phyloP scores from a whole-genome alignment of 2,329 filamentous ascomycete genomes.

The Neopestalotiopsis rosae region DNA sequence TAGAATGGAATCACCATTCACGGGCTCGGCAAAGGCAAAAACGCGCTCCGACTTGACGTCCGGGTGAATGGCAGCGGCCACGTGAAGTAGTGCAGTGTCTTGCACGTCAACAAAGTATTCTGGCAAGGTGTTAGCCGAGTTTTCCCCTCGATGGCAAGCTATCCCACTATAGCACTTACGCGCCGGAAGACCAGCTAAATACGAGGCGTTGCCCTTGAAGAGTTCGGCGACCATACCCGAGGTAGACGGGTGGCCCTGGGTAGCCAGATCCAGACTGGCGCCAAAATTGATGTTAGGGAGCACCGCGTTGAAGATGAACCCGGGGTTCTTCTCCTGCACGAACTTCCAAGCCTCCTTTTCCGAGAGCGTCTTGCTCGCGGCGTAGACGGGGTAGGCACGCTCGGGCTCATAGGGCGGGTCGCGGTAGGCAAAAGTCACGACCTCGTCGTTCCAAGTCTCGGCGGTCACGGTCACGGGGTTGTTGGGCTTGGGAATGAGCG shows the following conservation, averaged over 20 bases:
- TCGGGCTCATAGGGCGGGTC: conserved; percentile 13
- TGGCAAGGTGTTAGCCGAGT: background rate
- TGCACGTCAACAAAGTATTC: background rate
- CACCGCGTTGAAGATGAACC: conserved; percentile 21
- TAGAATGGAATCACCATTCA: background rate
- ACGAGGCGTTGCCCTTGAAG: background rate
- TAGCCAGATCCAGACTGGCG: conserved; percentile 14
- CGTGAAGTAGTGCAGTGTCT: background rate
- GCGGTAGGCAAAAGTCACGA: background rate
- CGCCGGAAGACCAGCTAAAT: background rate
- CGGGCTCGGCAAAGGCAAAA: background rate
- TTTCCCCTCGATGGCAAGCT: background rate
- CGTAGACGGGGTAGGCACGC: conserved; percentile 1
- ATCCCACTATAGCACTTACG: background rate
- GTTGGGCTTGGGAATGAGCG: background rate
- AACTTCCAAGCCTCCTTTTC: conserved; percentile 13
- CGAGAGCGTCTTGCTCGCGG: conserved; percentile 7
- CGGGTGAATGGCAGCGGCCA: background rate
- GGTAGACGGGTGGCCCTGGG: background rate
- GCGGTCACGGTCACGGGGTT: background rate
- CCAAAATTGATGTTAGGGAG: conserved; percentile 23
- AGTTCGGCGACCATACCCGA: background rate
- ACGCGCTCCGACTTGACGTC: background rate
- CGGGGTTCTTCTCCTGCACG: conserved; percentile 15
- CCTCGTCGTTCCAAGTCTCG: conserved; percentile 17